Base-by-base conservation (phyloP, 208 protist genomes). In the Trypanosoma conorhini region DNA sequence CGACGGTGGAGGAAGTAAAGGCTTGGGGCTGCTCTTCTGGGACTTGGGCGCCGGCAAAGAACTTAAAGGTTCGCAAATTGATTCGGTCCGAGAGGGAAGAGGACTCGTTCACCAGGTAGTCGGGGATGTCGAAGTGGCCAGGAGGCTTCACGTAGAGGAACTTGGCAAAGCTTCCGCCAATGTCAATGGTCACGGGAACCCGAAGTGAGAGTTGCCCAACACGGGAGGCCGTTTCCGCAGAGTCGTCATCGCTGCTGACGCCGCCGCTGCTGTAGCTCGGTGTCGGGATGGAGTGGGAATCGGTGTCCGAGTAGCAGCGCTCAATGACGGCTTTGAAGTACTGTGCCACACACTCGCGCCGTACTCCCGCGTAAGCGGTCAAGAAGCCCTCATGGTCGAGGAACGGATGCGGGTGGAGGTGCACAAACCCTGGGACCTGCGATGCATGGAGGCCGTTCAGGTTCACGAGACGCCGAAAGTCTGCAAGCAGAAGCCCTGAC, bases 131-230 rank as follows among this genome's bases (percentile, higher is more conserved):
- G 24, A 55, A 70, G 44, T 62, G 40, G 26, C 72, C 74, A 8
- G 92, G 92, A 8, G 90, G 89, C 69, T 88, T 72, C 31, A 97
- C 72, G 62, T 87, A 97, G 26, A 87, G 82, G n/a, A 97, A 63
- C 72, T 97, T 97, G 22, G 88, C 87, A 68, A 95, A 96, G 31
- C 90, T 97, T 51, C 93, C 93, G 21, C 93, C 93, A 77, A 97
- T 96, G 73, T 97, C 93, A 50, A 97, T 81, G 22, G 84, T 82
- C 22, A 91, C 56, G 12, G 93, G 93, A 22, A 95, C 86, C 30
- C 70, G 72, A 24, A 94, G 66, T 28, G 52, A 35, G 19, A 83
- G 57, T n/a, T n/a, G 33, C 30, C 61, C 67, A 28, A 51, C 28
- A 42, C 24, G 28, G 8, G 35, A 61, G 19, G 38, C 51, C 3